Evolutionary conservation across 164 flowering plant species (phyloP).

Genomic region (Piper betle): DNA sequence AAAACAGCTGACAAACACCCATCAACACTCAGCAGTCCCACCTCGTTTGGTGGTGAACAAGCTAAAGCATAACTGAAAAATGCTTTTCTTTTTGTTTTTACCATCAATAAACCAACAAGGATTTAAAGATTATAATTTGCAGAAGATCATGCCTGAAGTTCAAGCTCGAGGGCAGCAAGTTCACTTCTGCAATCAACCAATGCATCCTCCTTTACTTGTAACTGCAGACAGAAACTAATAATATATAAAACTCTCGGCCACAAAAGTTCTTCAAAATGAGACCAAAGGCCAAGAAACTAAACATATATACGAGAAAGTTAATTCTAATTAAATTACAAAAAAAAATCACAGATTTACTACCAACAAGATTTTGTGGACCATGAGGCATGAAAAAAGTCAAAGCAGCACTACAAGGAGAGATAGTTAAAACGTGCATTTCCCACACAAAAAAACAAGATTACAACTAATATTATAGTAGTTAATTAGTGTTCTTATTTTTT

Average conservation of each 20-base stretch:
- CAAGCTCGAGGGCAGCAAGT: conserved; percentile 60
- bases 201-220: conserved; percentile 47
- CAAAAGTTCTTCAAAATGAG: too few species aligned
- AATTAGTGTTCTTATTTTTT: too few species aligned
- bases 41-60: neutral
- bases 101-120: neutral
- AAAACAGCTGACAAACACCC: neutral
- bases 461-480: too few species aligned
- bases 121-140: neutral
- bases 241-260: too few species aligned
- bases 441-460: too few species aligned
- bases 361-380: too few species aligned
- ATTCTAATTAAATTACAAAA: neutral
- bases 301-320: neutral
- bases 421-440: too few species aligned
- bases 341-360: too few species aligned
- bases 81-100: too few species aligned
- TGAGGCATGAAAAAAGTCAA: too few species aligned
- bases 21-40: neutral
- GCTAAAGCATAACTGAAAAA: neutral
- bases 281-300: neutral
- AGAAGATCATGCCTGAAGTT: conserved; percentile 45
- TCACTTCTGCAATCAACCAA: conserved; percentile 57
- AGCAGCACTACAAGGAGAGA: too few species aligned
- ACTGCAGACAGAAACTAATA: conserved; percentile 21